These are phyloP conservation scores for Cochlearia excelsa DNA, from an alignment of 345 rosid species.

Conservation along the genomic window DNA sequence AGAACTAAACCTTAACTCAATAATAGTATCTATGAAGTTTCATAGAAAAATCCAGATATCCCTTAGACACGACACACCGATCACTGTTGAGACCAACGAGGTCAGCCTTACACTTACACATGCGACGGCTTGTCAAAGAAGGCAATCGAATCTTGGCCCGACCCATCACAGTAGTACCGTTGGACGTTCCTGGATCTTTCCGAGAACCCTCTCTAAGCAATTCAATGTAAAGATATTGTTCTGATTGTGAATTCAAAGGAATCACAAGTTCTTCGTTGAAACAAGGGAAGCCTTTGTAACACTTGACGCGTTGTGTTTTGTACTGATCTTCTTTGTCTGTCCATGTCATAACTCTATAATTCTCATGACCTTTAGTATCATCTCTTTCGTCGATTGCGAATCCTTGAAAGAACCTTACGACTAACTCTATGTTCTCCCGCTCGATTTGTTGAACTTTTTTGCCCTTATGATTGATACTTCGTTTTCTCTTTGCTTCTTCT, in stretches of 20 bases:
- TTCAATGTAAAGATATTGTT: constrained; percentile 19
- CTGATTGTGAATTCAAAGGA: neutral
- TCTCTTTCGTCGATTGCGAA: neutral
- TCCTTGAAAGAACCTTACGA: neutral
- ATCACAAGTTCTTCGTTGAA: constrained; percentile 6
- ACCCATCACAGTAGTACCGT: constrained; percentile 18
- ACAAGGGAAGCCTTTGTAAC: neutral
- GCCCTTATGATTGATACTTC: neutral
- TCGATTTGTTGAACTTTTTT: neutral
- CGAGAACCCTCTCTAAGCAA: neutral
- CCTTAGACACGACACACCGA: neutral
- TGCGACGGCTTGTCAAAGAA: neutral
- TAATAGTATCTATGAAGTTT: too few species aligned
- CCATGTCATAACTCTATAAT: constrained; percentile 11
- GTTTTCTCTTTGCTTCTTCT: neutral
- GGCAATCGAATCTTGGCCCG: constrained; percentile 18
- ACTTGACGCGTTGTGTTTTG: neutral
- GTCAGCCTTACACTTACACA: neutral
- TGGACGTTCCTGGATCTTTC: constrained; percentile 20
- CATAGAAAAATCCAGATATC: too few species aligned
- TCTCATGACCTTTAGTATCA: neutral
- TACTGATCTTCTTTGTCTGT: neutral
- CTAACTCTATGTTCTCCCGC: neutral
- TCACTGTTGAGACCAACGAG: constrained; percentile 4
- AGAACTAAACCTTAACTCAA: too few species aligned